Base-by-base conservation (phyloP, 1,284 basidiomycete genomes). In the Tilletia indica region DNA sequence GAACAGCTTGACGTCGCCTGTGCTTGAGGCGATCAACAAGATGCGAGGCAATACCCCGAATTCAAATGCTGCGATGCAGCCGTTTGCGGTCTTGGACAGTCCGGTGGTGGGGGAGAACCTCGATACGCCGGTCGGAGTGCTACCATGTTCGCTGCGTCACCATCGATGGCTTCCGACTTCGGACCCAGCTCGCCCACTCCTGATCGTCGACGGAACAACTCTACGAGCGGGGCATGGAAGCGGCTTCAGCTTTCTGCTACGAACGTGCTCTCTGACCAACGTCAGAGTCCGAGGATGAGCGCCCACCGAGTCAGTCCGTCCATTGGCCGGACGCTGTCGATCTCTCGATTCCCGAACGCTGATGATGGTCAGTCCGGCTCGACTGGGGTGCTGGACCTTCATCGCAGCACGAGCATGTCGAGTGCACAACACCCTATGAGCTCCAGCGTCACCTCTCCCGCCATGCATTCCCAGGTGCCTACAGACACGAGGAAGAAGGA, bases 401-500 rank as follows among this genome's bases (percentile, higher is more conserved):
- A 47, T 47, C 39, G 45, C n/a, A 49, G 66, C 42, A 21, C 66
- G 19, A 47, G n/a, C 66, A 47, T 67, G 42, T 49, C 66, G 11
- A 12, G 25, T 25, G 64, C 45, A 31, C 25, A 31, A 31, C 25
- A 31, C 25, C 25, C 25, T 31, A 45, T 14, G 42, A 45, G 14
- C 42, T 14, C 31, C 42, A 45, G 58, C n/a, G 16, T 19, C 58
- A 19, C 58, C 58, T 9, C 19, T 63, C 5, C 21, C 58, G 31
- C 58, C 58, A 63, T 39, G 16, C 16, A n/a, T 21, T 19, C 58
- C 58, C 16, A 63, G 19, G 54, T 19, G 25, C 38, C 58, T 2
- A 39, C n/a, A 6, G 31, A 39, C 58, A 25, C 31, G 25, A 51
- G 80, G 36, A 81, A 78, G 75, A 81, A 79, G 67, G 77, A 81